A percentile compares a stretch with the other conserved stretches of the same genome.
These are phyloP conservation scores for Kodamaea restingae DNA, from an alignment of 805 yeast genomes.

Conservation along the genomic window DNA sequence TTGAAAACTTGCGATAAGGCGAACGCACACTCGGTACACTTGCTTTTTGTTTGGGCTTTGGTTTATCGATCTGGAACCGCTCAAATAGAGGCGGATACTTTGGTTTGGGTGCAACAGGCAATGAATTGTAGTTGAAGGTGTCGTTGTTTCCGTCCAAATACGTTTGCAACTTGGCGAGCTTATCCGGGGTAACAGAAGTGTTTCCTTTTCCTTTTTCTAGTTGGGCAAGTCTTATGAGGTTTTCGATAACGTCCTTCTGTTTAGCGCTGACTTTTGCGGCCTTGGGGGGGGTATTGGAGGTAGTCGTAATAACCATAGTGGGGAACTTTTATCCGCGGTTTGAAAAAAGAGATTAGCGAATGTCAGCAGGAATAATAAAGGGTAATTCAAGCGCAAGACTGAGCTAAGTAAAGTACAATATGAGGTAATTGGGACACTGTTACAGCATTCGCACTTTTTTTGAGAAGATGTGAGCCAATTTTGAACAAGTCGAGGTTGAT, in stretches of 20 bases:
- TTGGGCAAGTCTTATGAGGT: conserved; percentile 29
- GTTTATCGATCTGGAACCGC: conserved; percentile 25
- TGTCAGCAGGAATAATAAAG: no score
- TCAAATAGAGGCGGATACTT: conserved; percentile 32
- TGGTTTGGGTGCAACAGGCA: conserved; percentile 27
- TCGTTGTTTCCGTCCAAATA: conserved; percentile 17
- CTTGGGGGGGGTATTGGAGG: background rate
- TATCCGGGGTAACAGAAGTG: conserved; percentile 33
- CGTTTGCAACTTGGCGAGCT: conserved; percentile 27
- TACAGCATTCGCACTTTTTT: no score
- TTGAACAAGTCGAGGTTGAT: no score
- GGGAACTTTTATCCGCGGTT: conserved; percentile 1
- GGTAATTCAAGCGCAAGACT: no score
- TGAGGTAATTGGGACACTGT: no score
- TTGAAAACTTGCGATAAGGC: conserved; percentile 19
- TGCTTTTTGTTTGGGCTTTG: conserved; percentile 1
- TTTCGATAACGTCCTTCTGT: conserved; percentile 25
- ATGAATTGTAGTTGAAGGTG: conserved; percentile 7
- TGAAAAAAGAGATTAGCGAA: background rate
- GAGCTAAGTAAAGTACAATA: no score
- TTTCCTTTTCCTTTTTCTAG: conserved; percentile 38
- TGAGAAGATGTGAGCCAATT: no score
- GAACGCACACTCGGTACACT: conserved; percentile 4
- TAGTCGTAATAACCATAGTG: conserved; percentile 1
- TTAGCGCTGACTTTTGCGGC: conserved; percentile 2